Evolutionary conservation across 192 early-diverging fungal genomes (phyloP).

Genomic region (Coemansia sp.): DNA sequence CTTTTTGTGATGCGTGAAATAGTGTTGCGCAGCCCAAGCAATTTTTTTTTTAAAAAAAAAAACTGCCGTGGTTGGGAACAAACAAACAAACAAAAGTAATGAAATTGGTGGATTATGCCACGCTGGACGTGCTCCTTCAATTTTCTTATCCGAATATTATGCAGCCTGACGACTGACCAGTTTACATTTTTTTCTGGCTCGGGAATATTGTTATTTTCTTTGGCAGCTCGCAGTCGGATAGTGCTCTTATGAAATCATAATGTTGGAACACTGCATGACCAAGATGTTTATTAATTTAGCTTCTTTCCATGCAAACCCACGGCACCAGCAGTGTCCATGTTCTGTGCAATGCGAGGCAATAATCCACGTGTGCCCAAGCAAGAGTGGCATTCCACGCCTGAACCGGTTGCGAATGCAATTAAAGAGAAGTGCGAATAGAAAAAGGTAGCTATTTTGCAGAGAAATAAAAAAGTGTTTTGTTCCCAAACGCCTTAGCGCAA

Average conservation of each 20-base stretch:
- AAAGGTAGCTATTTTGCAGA: too few relatives aligned
- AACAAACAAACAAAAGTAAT: background rate
- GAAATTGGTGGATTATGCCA: background rate
- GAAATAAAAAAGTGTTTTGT: background rate
- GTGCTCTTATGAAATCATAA: conserved; percentile 11
- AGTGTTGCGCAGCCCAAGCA: background rate
- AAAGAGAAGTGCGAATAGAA: background rate
- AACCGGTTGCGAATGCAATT: background rate
- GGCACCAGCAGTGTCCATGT: background rate
- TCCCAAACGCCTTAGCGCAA: background rate
- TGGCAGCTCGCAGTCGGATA: background rate
- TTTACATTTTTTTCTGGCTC: conserved; percentile 1
- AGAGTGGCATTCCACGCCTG: background rate
- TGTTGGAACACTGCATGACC: background rate
- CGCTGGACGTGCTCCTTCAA: background rate
- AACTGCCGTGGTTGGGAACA: background rate
- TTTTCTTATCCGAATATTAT: conserved; percentile 3
- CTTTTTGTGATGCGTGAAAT: conserved; percentile 1
- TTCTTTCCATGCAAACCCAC: background rate
- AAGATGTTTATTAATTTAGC: background rate
- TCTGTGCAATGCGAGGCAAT: background rate
- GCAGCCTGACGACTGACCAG: conserved; percentile 6
- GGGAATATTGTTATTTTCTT: background rate
- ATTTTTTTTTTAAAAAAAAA: background rate
- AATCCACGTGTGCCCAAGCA: background rate